Base-by-base conservation (phyloP, 2,329 filamentous ascomycete genomes). In the Pseudogymnoascus sp. region DNA sequence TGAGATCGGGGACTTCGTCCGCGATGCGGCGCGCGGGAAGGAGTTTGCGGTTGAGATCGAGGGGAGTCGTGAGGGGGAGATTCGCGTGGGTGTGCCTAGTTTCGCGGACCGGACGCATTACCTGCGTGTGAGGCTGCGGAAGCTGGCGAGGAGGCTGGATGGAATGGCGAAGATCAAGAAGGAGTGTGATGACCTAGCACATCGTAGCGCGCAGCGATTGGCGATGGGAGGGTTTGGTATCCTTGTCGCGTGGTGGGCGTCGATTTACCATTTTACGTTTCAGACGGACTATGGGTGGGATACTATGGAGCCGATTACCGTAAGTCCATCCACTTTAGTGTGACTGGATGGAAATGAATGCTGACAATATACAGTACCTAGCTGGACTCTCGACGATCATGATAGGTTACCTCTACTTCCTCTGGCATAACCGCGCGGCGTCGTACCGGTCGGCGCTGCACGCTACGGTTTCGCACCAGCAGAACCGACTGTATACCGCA, bases 21-120 rank as follows among this genome's bases (percentile, higher is more conserved):
- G 91, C 7, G 93, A 97, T 72, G 92, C 93, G 0, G 90, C 92
- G 0, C 81, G 90, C 2, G 90, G 90, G 0, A 86, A 90, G 62
- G 91, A 96, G 71, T 96, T 97, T 71, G 86, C 88, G 2, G 86
- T 97, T 45, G 85, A 88, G 61, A 90, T 97, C 63, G 89, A 96
- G 71, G 90, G 90, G 0, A 80, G 81, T 0, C 77, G 81, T 0
- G 73, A 80, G 1, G 49, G 49, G 3, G 85, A 91, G 68, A 88
- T 96, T 67, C 83, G 86, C 14, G 88, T 96, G 5, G 87, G 85
- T 0, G 92, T 96, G 8, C 93, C 93, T 0, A 91, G 88, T 55
- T 97, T 96, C 81, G 85, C 87, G 65, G 92, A 97, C 72, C 82
- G 93, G n/a, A 97, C 93, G 0, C 88, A 93, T 75, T 96, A 93